Evolutionary conservation across 164 flowering plant species (phyloP), one percentile per base, ranked within the genome.

Genomic region (Berberis thunbergii): DNA sequence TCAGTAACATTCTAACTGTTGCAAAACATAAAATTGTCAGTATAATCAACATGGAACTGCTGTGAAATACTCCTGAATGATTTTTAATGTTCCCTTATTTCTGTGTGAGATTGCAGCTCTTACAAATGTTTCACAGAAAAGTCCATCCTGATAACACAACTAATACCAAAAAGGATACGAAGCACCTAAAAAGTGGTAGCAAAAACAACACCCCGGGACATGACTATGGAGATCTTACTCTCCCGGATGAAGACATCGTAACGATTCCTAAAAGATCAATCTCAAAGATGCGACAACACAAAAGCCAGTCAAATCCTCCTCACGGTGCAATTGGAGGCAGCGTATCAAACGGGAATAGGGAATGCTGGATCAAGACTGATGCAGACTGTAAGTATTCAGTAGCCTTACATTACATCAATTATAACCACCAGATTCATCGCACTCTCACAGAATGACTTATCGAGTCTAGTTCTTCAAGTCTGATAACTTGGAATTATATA

Each of bases 311-410:
- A 2, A 72, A 70, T 56, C 71, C 78, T 38, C 59, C 82, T 0
- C 26, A 0, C 1, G 64, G 73, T 61, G 64, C 67, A n/a, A 61
- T 73, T 13, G 48, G 49, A 26, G 73, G 75, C 65, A 73, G 72
- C 44, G 83, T 81, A 48, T 82, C 91, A 49, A 77, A 69, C 73
- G 90, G 75, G 46, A 87, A 73, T 68, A 74, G 80, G 61, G 97
- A 90, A 71, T 77, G 71, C 74, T 93, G 97, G 98, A 86, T 93
- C 77, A 90, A 82, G 72, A 83, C 96, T 48, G 98, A 93, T 64
- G 86, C 90, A 57, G 95, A 93, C 61, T 93, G 98, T 93, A 84
- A 87, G 98, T 84, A 57, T 11, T 10, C 4, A 12, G 13, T 12
- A 6, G 7, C 11, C 13, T 5, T 6, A 49, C 4, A 2, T 4